Percentiles rank a stretch among this genome's conserved stretches.
Evolutionary conservation across 140 eudicot species (phyloP).

Genomic region (Bidens hawaiensis): DNA sequence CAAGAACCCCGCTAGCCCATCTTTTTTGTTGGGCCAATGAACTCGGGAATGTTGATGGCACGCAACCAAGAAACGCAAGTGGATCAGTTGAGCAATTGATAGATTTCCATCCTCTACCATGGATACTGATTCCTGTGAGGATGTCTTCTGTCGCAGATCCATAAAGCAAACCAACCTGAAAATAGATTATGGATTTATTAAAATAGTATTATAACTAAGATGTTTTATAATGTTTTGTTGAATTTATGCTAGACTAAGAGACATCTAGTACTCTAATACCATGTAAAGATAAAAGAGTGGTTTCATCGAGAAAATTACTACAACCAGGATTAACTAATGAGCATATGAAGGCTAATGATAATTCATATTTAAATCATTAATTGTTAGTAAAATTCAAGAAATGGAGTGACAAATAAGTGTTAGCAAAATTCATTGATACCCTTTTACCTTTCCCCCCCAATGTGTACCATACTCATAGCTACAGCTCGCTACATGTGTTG

Average conservation of each 20-base stretch:
- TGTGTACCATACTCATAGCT: slow-evolving; percentile 43
- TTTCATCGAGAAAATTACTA: not conserved
- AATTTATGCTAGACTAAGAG: not conserved
- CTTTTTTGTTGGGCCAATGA: slow-evolving; percentile 43
- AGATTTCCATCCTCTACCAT: slow-evolving; percentile 51
- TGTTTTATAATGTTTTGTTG: not conserved
- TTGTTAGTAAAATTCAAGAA: not conserved
- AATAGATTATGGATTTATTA: not conserved
- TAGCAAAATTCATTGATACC: not conserved
- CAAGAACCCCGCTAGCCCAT: slow-evolving; percentile 56
- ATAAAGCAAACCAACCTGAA: slow-evolving; percentile 58
- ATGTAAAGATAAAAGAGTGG: not conserved
- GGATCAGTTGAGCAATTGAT: slow-evolving; percentile 14
- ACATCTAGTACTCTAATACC: not conserved
- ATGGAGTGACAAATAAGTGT: not conserved
- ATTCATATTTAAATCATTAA: not conserved
- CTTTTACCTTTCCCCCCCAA: slow-evolving; percentile 49
- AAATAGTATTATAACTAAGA: not conserved
- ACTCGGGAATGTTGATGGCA: slow-evolving; percentile 37
- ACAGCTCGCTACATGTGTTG: slow-evolving; percentile 40
- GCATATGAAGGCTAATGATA: too few relatives aligned
- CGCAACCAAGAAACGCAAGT: slow-evolving; percentile 46
- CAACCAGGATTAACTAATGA: too few relatives aligned
- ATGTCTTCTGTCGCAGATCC: slow-evolving; percentile 56
- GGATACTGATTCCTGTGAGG: slow-evolving; percentile 45